phyloP scores from a whole-genome alignment of 306 rosid species.

The Herpetospermum pedunculosum region DNA sequence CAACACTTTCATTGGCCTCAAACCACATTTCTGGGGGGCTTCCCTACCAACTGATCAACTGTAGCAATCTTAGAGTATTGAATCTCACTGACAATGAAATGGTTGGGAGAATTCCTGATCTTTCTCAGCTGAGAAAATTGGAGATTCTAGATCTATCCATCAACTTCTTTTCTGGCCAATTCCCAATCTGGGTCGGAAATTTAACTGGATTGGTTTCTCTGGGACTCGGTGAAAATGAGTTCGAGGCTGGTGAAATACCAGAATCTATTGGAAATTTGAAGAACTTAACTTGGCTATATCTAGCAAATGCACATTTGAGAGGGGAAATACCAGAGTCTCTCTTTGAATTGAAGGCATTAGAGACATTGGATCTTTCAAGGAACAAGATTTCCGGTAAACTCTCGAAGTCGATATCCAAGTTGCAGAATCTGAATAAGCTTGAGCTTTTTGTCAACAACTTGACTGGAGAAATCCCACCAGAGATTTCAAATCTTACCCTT shows the following conservation, averaged over 20 bases:
- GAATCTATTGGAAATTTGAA: constrained; percentile 48
- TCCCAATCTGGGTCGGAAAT: constrained; percentile 75
- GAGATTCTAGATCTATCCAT: constrained; percentile 57
- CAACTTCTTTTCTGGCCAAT: constrained; percentile 42
- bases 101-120: constrained; percentile 54
- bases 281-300: constrained; percentile 68
- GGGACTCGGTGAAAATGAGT: constrained; percentile 56
- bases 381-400: constrained; percentile 65
- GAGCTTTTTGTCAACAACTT: constrained; percentile 58
- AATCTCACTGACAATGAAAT: constrained; percentile 47
- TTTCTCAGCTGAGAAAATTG: constrained; percentile 47
- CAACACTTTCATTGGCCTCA: constrained; percentile 39
- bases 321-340: constrained; percentile 83
- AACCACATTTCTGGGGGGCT: constrained; percentile 53
- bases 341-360: constrained; percentile 46
- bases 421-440: constrained; percentile 47
- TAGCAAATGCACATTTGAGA: constrained; percentile 42
- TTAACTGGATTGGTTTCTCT: constrained; percentile 34
- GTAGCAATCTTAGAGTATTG: constrained; percentile 44
- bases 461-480: constrained; percentile 63
- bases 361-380: constrained; percentile 64
- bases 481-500: constrained; percentile 51
- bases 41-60: constrained; percentile 38
- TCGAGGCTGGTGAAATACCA: constrained; percentile 39
- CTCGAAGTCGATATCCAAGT: constrained; percentile 60